phyloP scores from a whole-genome alignment of 2,329 filamentous ascomycete genomes.

The Xylariaceae sp. region DNA sequence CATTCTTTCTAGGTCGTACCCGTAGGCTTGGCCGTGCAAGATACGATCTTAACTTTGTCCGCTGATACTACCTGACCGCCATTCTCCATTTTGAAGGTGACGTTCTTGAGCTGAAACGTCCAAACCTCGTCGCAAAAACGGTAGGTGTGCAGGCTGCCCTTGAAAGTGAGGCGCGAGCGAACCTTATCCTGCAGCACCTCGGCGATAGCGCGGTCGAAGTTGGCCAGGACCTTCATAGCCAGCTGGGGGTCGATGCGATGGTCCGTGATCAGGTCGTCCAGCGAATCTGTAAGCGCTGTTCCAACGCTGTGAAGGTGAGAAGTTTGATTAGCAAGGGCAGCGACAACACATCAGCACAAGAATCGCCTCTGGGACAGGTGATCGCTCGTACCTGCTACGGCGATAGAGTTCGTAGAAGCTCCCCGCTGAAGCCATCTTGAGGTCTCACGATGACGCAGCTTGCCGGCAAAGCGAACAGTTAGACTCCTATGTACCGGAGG shows the following conservation, averaged over 20 bases:
- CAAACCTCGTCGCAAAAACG: conserved; percentile 99
- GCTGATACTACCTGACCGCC: conserved; percentile 67
- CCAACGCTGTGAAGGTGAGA: conserved; percentile 68
- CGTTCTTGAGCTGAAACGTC: conserved; percentile 98
- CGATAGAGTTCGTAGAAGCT: conserved; percentile 93
- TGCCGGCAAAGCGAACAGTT: too few species aligned
- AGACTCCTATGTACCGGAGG: too few species aligned
- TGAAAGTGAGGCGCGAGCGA: conserved; percentile 87
- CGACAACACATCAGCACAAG: neutral
- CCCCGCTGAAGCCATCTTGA: conserved; percentile 43
- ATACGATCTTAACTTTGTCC: conserved; percentile 97
- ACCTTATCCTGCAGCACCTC: conserved; percentile 90
- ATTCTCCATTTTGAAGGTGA: conserved; percentile 96
- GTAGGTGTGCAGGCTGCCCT: conserved; percentile 97
- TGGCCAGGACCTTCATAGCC: conserved; percentile 94
- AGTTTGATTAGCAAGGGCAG: neutral
- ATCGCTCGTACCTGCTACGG: conserved; percentile 75
- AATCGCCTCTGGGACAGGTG: conserved; percentile 5
- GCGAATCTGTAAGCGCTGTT: conserved; percentile 87
- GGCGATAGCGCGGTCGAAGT: conserved; percentile 91
- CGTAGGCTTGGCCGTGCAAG: conserved; percentile 78
- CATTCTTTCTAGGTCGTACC: conserved; percentile 7
- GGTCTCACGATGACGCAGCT: conserved; percentile 3
- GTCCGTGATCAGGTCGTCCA: conserved; percentile 93
- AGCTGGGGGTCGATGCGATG: conserved; percentile 95